Evolutionary conservation across 495 filamentous ascomycete species (phyloP).

Genomic region (Aspergillus ellipticus): DNA sequence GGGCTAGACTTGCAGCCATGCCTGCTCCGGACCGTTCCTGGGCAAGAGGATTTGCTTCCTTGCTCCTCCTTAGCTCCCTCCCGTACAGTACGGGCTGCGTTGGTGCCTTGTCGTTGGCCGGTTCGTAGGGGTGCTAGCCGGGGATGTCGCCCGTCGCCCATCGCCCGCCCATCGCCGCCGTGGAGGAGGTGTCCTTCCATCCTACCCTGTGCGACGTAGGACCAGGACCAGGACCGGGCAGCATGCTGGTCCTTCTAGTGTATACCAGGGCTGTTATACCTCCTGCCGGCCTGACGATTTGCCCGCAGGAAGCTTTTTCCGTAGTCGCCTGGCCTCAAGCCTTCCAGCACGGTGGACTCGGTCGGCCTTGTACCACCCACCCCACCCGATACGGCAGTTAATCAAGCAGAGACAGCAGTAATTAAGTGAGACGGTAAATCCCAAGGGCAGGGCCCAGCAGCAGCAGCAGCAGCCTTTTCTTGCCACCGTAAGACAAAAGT

Average conservation of each 20-base stretch:
- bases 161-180: no score
- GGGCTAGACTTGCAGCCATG: constrained; percentile 7
- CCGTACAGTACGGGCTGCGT: background rate
- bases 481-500: background rate
- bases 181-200: background rate
- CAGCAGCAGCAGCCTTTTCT: background rate
- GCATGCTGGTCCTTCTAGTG: background rate
- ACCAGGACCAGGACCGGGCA: no score
- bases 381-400: background rate
- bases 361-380: background rate
- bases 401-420: constrained; percentile 4
- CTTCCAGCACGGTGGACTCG: background rate
- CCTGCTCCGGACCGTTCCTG: constrained; percentile 10
- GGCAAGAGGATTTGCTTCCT: constrained; percentile 30
- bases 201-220: constrained; percentile 6
- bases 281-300: background rate
- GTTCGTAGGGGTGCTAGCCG: background rate
- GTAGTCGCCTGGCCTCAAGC: background rate
- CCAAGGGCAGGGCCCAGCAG: background rate
- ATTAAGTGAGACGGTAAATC: background rate
- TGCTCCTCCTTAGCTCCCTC: constrained; percentile 10
- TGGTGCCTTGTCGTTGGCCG: background rate
- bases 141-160: background rate
- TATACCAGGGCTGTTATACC: background rate
- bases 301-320: constrained; percentile 2